Conservation (phyloP, 2,329 filamentous ascomycete species). For the Phyllosticta capitalensis region DNA sequence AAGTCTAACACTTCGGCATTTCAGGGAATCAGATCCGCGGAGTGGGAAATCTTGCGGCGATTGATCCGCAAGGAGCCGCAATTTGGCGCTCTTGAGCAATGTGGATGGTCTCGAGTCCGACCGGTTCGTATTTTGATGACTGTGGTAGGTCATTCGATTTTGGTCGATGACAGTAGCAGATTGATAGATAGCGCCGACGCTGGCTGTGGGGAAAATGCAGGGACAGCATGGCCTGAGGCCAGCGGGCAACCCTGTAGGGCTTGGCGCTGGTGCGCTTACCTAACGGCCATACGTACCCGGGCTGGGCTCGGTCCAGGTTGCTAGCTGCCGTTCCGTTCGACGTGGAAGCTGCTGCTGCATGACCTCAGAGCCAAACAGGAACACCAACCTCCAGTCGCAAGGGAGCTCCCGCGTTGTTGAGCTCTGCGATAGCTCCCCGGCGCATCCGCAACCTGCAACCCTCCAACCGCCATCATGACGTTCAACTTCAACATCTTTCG, state of each 20-base stretch:
- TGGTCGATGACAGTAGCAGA: background rate
- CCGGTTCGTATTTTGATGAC: no score
- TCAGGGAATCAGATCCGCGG: no score
- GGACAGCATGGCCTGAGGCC: background rate
- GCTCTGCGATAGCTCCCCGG: conserved; percentile 4
- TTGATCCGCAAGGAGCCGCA: no score
- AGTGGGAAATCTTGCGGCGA: no score
- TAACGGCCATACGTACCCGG: background rate
- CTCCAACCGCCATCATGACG: conserved; percentile 16
- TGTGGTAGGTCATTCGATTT: no score
- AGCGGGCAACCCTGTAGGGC: background rate
- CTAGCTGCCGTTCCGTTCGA: conserved; percentile 11
- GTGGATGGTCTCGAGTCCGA: no score
- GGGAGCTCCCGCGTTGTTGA: background rate
- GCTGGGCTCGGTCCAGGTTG: background rate
- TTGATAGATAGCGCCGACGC: background rate
- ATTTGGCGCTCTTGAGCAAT: no score
- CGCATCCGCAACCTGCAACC: background rate
- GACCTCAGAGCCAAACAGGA: conserved; percentile 3
- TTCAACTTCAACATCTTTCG: conserved; percentile 50
- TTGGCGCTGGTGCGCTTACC: background rate
- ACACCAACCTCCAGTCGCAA: background rate
- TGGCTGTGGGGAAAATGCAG: background rate
- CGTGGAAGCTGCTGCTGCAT: background rate
- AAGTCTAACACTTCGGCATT: background rate